Percentiles rank a stretch among this genome's conserved stretches.
Conservation (phyloP, 441 rosid genomes). For the Erysimum pusillum region DNA sequence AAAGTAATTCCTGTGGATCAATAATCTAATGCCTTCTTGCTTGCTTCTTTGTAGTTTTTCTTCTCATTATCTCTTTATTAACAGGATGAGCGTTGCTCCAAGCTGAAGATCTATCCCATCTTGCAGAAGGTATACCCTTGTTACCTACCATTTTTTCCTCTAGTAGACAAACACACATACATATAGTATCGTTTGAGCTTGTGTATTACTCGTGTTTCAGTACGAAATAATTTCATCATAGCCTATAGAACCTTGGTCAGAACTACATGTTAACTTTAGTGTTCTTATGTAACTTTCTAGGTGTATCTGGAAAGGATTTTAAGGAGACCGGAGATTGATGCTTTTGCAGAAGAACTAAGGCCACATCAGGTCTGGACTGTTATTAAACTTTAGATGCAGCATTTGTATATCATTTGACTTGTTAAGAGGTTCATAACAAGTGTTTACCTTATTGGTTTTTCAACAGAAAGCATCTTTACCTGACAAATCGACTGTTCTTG, state of each 20-base stretch:
- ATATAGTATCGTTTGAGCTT: conserved; percentile 20
- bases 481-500: conserved; percentile 94
- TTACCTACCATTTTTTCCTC: conserved; percentile 22
- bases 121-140: conserved; percentile 77
- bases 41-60: conserved; percentile 13
- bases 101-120: conserved; percentile 92
- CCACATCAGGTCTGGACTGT: conserved; percentile 81
- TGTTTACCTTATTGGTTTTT: conserved; percentile 34
- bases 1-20: conserved; percentile 58
- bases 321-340: conserved; percentile 95
- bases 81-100: conserved; percentile 98
- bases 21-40: conserved; percentile 5
- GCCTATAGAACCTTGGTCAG: conserved; percentile 23
- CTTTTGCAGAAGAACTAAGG: conserved; percentile 91
- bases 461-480: conserved; percentile 95
- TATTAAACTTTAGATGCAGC: conserved; percentile 22
- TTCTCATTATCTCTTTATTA: conserved; percentile 25
- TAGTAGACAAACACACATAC: conserved; percentile 9
- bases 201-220: conserved; percentile 8
- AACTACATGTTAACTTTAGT: conserved; percentile 22
- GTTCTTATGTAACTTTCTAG: conserved; percentile 52
- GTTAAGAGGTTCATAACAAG: conserved; percentile 13
- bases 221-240: neutral
- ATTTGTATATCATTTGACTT: conserved; percentile 25
- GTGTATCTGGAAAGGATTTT: conserved; percentile 96